Evolutionary conservation across 805 yeast species (phyloP), one percentile per base, ranked within the genome.

Genomic region (Starmerella geochares): DNA sequence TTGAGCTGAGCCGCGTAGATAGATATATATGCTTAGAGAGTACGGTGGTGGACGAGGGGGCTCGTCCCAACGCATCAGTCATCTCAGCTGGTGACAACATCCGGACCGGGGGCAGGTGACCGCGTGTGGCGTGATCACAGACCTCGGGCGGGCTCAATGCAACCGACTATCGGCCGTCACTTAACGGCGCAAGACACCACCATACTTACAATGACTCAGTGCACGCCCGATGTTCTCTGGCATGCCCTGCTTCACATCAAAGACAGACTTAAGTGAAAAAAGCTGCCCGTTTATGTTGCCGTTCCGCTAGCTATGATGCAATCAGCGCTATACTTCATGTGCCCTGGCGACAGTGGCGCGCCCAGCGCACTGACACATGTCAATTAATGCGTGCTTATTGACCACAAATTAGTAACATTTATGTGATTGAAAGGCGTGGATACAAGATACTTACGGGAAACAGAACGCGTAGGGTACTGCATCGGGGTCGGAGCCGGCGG

Each of bases 21-120:
- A 33, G 37, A 33, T 33, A 38, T 38, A 38, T 38, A 38, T 38
- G 31, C 42, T 37, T 37, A 37, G 40, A 23, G 29, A n/a, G 23
- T 17, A 24, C 29, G 42, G 39, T 10, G 42, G 16, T n/a, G 7
- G 16, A 25, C n/a, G 42, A 20, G 21, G 42, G 42, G 20, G 42
- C 29, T 38, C 29, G 31, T 32, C 36, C 35, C 36, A 32, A 31
- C 37, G 23, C 36, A 43, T 43, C 46, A 43, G 46, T 43, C 46
- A 43, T 43, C 42, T n/a, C 42, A 7, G 40, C 13, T 6, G 2
- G 16, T 37, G 40, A 37, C 40, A 11, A 14, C 40, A 20, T 37
- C n/a, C 20, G 28, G 37, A 19, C 44, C 24, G 3, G 19, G n/a
- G 8, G 19, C 46, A 43, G 8, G 39, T 43, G 46, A 43, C 39